phyloP scores from a whole-genome alignment of 768 basidiomycete species.

The Mycena albidolilacea region DNA sequence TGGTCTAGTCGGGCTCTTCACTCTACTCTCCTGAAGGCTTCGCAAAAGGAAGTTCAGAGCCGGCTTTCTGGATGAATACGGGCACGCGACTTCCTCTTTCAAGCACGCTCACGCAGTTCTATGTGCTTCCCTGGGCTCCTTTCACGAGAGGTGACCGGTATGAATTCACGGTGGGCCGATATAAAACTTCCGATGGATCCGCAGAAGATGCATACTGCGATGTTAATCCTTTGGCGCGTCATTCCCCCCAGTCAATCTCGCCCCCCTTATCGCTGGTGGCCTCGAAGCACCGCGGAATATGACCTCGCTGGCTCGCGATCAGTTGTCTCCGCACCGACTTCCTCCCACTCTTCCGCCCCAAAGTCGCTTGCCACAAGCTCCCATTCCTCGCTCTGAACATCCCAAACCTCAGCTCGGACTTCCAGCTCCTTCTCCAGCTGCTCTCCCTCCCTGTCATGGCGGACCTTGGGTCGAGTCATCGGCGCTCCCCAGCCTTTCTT shows the following conservation, averaged over 20 bases:
- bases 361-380: slow-evolving; percentile 15
- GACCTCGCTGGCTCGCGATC: neutral
- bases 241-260: neutral
- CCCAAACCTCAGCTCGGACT: slow-evolving; percentile 23
- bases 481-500: slow-evolving; percentile 47
- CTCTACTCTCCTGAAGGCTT: too few species aligned
- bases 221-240: neutral
- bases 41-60: too few species aligned
- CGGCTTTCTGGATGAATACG: too few species aligned
- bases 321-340: slow-evolving; percentile 40
- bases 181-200: neutral
- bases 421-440: slow-evolving; percentile 37
- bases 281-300: slow-evolving; percentile 17
- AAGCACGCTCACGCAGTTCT: too few species aligned
- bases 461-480: slow-evolving; percentile 38
- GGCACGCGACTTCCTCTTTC: too few species aligned
- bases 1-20: too few species aligned
- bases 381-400: slow-evolving; percentile 27
- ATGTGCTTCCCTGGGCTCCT: too few species aligned
- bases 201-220: neutral
- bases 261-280: neutral
- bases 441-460: slow-evolving; percentile 34
- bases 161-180: neutral
- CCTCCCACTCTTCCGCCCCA: slow-evolving; percentile 46
- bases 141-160: neutral